These are phyloP conservation scores for Penicillium cinerascens DNA, from an alignment of 495 filamentous ascomycete genomes.

Conservation along the genomic window DNA sequence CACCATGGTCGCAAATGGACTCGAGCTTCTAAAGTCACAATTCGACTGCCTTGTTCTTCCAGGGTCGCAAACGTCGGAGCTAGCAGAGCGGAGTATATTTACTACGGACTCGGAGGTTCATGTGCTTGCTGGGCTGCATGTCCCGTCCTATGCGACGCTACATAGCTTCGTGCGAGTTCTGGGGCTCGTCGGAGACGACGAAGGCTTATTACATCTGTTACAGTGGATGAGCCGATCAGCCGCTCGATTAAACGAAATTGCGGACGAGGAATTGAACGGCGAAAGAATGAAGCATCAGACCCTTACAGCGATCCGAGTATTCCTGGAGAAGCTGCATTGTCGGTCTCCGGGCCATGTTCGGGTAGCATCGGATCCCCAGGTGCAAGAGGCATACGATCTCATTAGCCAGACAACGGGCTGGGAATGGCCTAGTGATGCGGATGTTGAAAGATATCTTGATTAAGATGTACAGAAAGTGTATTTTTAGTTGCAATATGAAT, in stretches of 20 bases:
- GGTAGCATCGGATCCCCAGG: constrained; percentile 22
- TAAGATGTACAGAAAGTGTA: constrained; percentile 21
- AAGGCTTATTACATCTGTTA: constrained; percentile 48
- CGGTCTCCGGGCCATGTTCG: constrained; percentile 5
- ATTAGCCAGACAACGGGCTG: constrained; percentile 44
- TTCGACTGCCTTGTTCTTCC: constrained; percentile 40
- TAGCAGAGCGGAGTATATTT: constrained; percentile 22
- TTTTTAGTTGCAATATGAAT: constrained; percentile 21
- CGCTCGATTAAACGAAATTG: constrained; percentile 31
- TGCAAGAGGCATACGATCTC: constrained; percentile 40
- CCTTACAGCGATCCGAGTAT: constrained; percentile 50
- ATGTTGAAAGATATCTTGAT: constrained; percentile 44
- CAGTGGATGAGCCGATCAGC: constrained; percentile 51
- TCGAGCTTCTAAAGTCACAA: constrained; percentile 31
- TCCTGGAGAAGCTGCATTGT: constrained; percentile 45
- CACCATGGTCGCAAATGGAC: constrained; percentile 29
- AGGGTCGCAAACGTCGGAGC: constrained; percentile 18
- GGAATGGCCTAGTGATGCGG: constrained; percentile 54
- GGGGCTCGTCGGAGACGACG: constrained; percentile 45
- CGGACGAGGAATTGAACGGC: constrained; percentile 43
- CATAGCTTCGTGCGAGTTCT: constrained; percentile 54
- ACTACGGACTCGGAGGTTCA: constrained; percentile 15
- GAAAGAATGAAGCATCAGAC: constrained; percentile 43
- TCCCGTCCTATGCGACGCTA: constrained; percentile 43
- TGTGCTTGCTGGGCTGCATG: constrained; percentile 36